Evolutionary conservation across 1,284 basidiomycete species (phyloP), one percentile per base, ranked within the genome.

Genomic region (Agaricales sp.): DNA sequence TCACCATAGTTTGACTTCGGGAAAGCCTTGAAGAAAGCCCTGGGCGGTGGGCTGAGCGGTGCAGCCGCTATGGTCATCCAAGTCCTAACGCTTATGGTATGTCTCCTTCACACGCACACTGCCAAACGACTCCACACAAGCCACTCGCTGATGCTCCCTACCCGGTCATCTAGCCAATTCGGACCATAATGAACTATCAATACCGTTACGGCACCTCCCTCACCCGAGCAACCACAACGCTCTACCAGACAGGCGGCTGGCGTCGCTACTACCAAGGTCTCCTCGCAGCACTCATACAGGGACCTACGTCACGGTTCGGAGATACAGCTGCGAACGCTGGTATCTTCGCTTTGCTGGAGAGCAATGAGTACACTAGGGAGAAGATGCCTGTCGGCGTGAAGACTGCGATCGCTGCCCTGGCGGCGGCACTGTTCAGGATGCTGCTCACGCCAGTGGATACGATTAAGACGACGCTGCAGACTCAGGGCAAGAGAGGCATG

Each of bases 111-210:
- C 39, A 41, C 4, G 16, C 6, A 6, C 26, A 6, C 26, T 30
- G 6, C 26, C 26, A 30, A n/a, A n/a, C n/a, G n/a, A n/a, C n/a
- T n/a, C n/a, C n/a, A n/a, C n/a, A n/a, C n/a, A n/a, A n/a, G n/a
- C n/a, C n/a, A n/a, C n/a, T n/a, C n/a, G 30, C 11, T n/a, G 30
- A 35, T 11, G 30, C 30, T 35, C 30, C 8, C 30, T n/a, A n/a
- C n/a, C 30, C 11, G 8, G 11, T 11, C 8, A 11, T 35, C 30
- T 20, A 41, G 82, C 87, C 87, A 1, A 63, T 89, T 1, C 77
- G 90, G 20, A 95, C 91, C 1, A 74, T 92, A 50, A 93, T 94
- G 91, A 94, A 94, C 69, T 92, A 89, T 61, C 90, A 90, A 65
- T 89, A 88, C 60, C 78, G 85, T 46, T 92, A 82, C 60, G 92